Conservation (phyloP, 257 asterid species). For the Petunia secreta region DNA sequence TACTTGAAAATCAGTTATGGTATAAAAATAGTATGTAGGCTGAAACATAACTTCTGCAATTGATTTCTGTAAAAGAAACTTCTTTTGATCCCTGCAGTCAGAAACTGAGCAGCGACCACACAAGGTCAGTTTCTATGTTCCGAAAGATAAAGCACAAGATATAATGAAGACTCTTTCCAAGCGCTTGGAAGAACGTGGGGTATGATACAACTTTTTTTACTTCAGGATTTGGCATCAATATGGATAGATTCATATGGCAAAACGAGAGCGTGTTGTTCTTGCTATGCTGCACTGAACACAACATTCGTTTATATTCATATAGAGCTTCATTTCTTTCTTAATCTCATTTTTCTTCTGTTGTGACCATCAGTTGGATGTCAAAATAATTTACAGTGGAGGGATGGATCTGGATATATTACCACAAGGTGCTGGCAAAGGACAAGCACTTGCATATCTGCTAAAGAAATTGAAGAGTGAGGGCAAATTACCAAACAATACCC, state of each 20-base stretch:
- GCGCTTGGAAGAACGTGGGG: conserved; percentile 73
- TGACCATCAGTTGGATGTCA: conserved; percentile 79
- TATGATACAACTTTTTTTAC: conserved; percentile 44
- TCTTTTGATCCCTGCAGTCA: conserved; percentile 58
- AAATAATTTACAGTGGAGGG: conserved; percentile 98
- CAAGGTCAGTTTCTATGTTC: conserved; percentile 84
- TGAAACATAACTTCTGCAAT: conserved; percentile 21
- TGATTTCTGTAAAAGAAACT: conserved; percentile 29
- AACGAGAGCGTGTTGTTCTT: neutral
- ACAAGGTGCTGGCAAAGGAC: conserved; percentile 99
- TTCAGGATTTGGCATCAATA: conserved; percentile 10
- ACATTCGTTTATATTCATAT: neutral
- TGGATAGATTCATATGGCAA: neutral
- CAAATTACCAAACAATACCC: conserved; percentile 77
- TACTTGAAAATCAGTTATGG: neutral
- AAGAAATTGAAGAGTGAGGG: conserved; percentile 66
- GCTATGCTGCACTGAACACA: neutral
- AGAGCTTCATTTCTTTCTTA: conserved; percentile 24
- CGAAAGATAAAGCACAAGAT: conserved; percentile 75
- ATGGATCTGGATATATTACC: conserved; percentile 94
- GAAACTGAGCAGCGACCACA: conserved; percentile 99
- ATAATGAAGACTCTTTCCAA: conserved; percentile 61
- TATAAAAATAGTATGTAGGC: conserved; percentile 2
- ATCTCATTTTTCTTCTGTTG: conserved; percentile 28
- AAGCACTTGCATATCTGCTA: conserved; percentile 96